Evolutionary conservation across 805 yeast genomes (phyloP).

Genomic region (Maudiozyma saulgeensis): DNA sequence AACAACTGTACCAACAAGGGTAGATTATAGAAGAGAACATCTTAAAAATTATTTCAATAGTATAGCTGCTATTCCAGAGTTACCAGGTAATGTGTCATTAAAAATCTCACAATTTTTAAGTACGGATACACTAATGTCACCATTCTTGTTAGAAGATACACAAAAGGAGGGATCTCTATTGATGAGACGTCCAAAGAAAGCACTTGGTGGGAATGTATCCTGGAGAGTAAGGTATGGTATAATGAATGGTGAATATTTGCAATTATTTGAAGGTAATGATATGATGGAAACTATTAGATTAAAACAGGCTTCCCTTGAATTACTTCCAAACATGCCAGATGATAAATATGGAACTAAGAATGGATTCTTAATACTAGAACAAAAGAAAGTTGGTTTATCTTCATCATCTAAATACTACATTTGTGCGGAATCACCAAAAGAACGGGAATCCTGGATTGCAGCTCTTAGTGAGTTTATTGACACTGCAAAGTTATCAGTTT

Average conservation of each 20-base stretch:
- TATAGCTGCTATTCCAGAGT: slow-evolving; percentile 46
- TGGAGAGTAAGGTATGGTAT: slow-evolving; percentile 70
- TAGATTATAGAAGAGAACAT: slow-evolving; percentile 48
- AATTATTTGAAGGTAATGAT: slow-evolving; percentile 47
- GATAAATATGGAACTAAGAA: slow-evolving; percentile 30
- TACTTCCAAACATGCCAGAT: slow-evolving; percentile 30
- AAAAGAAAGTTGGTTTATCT: slow-evolving; percentile 32
- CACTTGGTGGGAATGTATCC: slow-evolving; percentile 43
- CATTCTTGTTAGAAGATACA: slow-evolving; percentile 42
- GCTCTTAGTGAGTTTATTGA: slow-evolving; percentile 31
- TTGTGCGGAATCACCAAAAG: slow-evolving; percentile 72
- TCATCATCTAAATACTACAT: slow-evolving; percentile 46
- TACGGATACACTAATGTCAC: slow-evolving; percentile 55
- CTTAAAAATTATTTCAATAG: slow-evolving; percentile 53
- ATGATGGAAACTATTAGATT: slow-evolving; percentile 37
- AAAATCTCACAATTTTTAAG: slow-evolving; percentile 58
- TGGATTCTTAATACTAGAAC: slow-evolving; percentile 32
- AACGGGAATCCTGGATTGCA: slow-evolving; percentile 65
- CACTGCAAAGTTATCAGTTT: slow-evolving; percentile 3
- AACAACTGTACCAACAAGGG: slow-evolving; percentile 44
- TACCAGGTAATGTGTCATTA: slow-evolving; percentile 43
- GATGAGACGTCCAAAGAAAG: slow-evolving; percentile 44
- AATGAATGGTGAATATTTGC: slow-evolving; percentile 48
- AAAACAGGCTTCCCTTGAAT: slow-evolving; percentile 31
- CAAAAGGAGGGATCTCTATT: slow-evolving; percentile 56